phyloP scores from a whole-genome alignment of 768 basidiomycete genomes.

The Pulveroboletus frians region DNA sequence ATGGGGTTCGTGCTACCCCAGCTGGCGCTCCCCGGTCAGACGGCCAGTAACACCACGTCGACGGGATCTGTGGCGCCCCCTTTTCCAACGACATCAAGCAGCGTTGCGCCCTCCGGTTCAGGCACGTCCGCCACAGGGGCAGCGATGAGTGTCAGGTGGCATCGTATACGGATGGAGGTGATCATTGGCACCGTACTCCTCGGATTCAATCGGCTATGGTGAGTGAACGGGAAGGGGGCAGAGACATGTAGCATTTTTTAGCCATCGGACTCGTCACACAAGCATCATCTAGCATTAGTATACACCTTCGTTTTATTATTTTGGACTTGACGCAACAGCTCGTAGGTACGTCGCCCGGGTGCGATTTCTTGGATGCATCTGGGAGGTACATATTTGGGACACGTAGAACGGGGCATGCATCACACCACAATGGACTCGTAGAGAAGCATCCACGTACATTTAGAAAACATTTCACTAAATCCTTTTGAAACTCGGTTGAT shows the following conservation, averaged over 20 bases:
- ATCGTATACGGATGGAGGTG: not conserved
- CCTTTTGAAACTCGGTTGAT: too few relatives aligned
- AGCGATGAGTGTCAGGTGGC: not conserved
- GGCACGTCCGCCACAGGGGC: not conserved
- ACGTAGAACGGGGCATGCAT: not conserved
- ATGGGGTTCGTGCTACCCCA: slow-evolving; percentile 21
- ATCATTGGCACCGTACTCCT: slow-evolving; percentile 10
- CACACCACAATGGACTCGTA: not conserved
- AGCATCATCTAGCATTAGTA: slow-evolving; percentile 13
- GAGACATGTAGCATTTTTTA: not conserved
- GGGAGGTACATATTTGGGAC: not conserved
- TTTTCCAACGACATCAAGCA: slow-evolving; percentile 1
- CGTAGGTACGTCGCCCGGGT: too few relatives aligned
- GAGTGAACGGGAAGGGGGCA: not conserved
- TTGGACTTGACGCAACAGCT: not conserved
- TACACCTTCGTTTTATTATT: slow-evolving; percentile 5
- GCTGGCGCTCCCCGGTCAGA: slow-evolving; percentile 26
- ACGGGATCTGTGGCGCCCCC: not conserved
- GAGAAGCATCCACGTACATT: not conserved
- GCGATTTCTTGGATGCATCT: too few relatives aligned
- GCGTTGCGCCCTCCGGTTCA: not conserved
- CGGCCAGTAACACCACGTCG: slow-evolving; percentile 3
- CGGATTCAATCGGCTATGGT: slow-evolving; percentile 11
- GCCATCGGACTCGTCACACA: slow-evolving; percentile 1
- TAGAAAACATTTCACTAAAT: too few relatives aligned